A percentile compares a stretch with the other conserved stretches of the same genome.
Evolutionary conservation across 306 rosid species (phyloP).

Genomic region (Macrotyloma uniflorum): DNA sequence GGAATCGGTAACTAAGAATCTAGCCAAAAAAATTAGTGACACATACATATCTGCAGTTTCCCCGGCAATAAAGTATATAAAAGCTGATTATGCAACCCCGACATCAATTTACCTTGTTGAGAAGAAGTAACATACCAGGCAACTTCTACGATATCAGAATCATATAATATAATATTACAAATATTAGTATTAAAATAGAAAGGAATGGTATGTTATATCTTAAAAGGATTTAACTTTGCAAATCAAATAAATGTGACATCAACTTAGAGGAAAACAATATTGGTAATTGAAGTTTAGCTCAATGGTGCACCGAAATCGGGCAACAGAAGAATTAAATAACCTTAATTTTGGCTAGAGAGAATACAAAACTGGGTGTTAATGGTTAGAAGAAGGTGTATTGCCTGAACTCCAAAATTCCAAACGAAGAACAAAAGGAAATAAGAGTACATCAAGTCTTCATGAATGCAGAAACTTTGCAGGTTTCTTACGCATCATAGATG

Average conservation of each 20-base stretch:
- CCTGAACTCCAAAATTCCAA: conserved; percentile 12
- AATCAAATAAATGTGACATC: not conserved
- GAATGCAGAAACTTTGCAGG: conserved; percentile 45
- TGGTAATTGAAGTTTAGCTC: not conserved
- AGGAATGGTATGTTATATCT: not conserved
- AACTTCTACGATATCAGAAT: not conserved
- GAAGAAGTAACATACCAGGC: conserved; percentile 25
- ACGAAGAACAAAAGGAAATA: conserved; percentile 35
- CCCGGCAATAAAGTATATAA: not conserved
- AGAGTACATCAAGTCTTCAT: conserved; percentile 39
- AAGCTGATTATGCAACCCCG: conserved; percentile 9
- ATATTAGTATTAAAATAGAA: not conserved
- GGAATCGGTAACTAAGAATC: conserved; percentile 43
- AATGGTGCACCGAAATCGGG: conserved; percentile 2
- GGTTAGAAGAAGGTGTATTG: not conserved
- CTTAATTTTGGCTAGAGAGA: not conserved
- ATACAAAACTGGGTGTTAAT: not conserved
- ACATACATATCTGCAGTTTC: conserved; percentile 25
- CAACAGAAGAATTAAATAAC: not conserved
- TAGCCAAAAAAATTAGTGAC: conserved; percentile 42
- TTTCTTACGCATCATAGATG: conserved; percentile 43
- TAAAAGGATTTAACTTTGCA: not conserved
- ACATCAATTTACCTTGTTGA: conserved; percentile 35
- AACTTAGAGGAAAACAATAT: not conserved
- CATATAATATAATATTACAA: not conserved